Conservation (phyloP, 2,329 filamentous ascomycete genomes). For the Claviceps arundinis region DNA sequence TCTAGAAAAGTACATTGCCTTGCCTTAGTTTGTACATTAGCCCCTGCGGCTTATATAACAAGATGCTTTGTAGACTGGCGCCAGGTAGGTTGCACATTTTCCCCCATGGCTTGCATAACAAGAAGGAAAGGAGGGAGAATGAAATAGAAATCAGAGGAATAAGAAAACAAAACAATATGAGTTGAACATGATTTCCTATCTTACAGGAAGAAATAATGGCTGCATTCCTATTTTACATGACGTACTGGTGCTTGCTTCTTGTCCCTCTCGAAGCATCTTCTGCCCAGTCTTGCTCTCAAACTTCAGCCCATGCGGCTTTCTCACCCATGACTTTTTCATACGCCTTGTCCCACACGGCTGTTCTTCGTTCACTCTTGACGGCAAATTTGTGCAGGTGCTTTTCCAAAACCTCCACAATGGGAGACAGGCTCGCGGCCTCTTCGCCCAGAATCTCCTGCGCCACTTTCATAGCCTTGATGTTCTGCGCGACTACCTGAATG, state of each 20-base stretch:
- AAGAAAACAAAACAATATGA: conserved; percentile 3
- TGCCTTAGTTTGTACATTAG: conserved; percentile 41
- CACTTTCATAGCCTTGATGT: conserved; percentile 29
- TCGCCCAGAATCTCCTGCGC: conserved; percentile 27
- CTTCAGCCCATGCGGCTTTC: conserved; percentile 16
- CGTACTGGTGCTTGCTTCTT: background rate
- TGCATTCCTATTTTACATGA: background rate
- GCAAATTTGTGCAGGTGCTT: conserved; percentile 23
- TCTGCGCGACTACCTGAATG: conserved; percentile 16
- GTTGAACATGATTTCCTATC: conserved; percentile 10
- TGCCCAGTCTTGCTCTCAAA: background rate
- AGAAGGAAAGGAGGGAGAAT: background rate
- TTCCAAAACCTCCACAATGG: conserved; percentile 25
- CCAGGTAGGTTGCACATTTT: too few relatives aligned
- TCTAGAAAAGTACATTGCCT: conserved; percentile 84
- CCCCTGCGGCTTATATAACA: too few relatives aligned
- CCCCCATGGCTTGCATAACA: too few relatives aligned
- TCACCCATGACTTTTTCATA: conserved; percentile 17
- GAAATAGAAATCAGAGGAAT: background rate
- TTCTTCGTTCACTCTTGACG: conserved; percentile 7
- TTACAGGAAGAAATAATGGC: too few relatives aligned
- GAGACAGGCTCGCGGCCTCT: conserved; percentile 19
- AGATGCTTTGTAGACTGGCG: background rate
- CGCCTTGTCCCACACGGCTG: conserved; percentile 10
- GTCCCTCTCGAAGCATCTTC: background rate